phyloP scores from a whole-genome alignment of 768 basidiomycete genomes.

The Tricholoma saponaceum region DNA sequence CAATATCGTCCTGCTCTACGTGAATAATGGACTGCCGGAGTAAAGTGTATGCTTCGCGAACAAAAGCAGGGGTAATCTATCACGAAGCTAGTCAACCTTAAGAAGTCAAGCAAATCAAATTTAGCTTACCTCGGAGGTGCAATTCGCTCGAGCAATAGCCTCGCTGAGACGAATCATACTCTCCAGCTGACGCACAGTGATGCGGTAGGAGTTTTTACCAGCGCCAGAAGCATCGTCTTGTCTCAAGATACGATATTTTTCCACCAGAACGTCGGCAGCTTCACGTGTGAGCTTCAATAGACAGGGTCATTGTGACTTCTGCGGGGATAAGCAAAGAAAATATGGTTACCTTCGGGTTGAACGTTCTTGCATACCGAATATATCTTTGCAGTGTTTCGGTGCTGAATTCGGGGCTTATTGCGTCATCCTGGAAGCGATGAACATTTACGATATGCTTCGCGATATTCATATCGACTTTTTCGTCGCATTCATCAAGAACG shows the following conservation, averaged over 20 bases:
- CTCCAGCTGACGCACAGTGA: slow-evolving; percentile 96
- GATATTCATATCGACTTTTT: slow-evolving; percentile 87
- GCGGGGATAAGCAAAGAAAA: not conserved
- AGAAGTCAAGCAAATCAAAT: not conserved
- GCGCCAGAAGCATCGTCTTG: slow-evolving; percentile 90
- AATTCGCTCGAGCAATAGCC: slow-evolving; percentile 96
- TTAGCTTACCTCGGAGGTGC: slow-evolving; percentile 74
- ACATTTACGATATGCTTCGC: slow-evolving; percentile 98
- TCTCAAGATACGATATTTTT: slow-evolving; percentile 88
- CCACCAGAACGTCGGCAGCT: slow-evolving; percentile 89
- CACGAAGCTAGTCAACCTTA: not conserved
- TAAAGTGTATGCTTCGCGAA: slow-evolving; percentile 92
- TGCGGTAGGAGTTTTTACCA: slow-evolving; percentile 90
- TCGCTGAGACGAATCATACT: slow-evolving; percentile 98
- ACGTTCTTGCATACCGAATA: slow-evolving; percentile 95
- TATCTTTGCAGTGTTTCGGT: slow-evolving; percentile 96
- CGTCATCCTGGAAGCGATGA: slow-evolving; percentile 91
- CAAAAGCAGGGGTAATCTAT: slow-evolving; percentile 90
- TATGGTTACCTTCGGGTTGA: slow-evolving; percentile 83
- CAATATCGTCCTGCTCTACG: slow-evolving; percentile 97
- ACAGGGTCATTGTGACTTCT: not conserved
- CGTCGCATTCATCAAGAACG: slow-evolving; percentile 95
- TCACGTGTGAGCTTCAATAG: slow-evolving; percentile 77
- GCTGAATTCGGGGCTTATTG: slow-evolving; percentile 94
- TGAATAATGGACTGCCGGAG: slow-evolving; percentile 98